These are phyloP conservation scores for Plasmodium knowlesi DNA, from an alignment of 169 alveolate genomes.

Conservation along the genomic window DNA sequence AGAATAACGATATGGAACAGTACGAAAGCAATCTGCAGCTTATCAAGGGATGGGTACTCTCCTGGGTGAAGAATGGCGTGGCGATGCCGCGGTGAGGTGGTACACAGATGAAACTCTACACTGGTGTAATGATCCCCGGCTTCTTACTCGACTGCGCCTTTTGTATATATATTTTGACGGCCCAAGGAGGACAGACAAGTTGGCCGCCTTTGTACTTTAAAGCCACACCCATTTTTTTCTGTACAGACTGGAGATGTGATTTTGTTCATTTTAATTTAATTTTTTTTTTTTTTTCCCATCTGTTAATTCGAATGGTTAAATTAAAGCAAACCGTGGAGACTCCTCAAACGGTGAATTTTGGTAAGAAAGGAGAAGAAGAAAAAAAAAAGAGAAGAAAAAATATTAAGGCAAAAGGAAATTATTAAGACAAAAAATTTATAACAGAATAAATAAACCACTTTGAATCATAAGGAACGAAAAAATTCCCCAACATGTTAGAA, in stretches of 20 bases:
- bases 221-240: neutral
- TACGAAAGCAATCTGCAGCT: slow-evolving; percentile 12
- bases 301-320: neutral
- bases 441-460: too few species aligned
- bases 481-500: too few species aligned
- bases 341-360: neutral
- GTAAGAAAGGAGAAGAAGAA: too few species aligned
- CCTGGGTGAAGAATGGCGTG: neutral
- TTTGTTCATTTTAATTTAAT: neutral
- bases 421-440: too few species aligned
- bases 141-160: neutral
- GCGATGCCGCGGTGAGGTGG: neutral
- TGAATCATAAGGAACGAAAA: too few species aligned
- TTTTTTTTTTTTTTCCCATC: too few species aligned
- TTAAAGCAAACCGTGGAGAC: neutral
- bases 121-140: neutral
- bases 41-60: slow-evolving; percentile 33
- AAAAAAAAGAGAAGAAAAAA: too few species aligned
- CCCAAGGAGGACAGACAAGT: neutral
- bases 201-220: neutral
- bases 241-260: neutral
- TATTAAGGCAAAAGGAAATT: too few species aligned
- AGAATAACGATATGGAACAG: slow-evolving; percentile 30
- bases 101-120: too few species aligned
- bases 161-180: neutral